Conservation (phyloP, 1,284 basidiomycete genomes). For the Cutaneotrichosporon curvatum region DNA sequence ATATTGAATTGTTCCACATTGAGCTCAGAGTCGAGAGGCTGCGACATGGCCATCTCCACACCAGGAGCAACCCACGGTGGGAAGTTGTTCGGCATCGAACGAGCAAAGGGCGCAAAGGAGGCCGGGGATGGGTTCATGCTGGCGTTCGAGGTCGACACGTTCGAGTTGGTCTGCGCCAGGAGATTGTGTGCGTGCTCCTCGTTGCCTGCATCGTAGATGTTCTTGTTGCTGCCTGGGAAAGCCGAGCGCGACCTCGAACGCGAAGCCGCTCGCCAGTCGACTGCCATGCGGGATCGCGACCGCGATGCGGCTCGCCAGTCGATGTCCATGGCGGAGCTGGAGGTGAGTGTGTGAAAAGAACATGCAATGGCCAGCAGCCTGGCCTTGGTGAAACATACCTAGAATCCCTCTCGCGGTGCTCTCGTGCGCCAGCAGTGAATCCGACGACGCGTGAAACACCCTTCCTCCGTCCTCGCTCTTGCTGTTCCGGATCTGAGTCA, state of each 20-base stretch:
- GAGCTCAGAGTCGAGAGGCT: constrained; percentile 15
- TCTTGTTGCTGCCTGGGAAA: constrained; percentile 17
- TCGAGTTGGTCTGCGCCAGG: constrained; percentile 52
- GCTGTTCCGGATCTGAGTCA: neutral
- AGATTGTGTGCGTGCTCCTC: constrained; percentile 47
- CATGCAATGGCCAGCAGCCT: neutral
- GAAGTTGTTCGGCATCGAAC: constrained; percentile 21
- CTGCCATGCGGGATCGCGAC: constrained; percentile 79
- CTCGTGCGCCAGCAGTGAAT: constrained; percentile 33
- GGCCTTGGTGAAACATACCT: constrained; percentile 6
- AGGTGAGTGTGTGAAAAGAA: constrained; percentile 7
- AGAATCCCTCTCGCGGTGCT: constrained; percentile 16
- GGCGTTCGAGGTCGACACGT: constrained; percentile 52
- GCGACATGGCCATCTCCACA: constrained; percentile 20
- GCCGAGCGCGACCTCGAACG: constrained; percentile 46
- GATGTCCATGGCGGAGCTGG: constrained; percentile 54
- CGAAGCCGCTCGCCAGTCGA: constrained; percentile 50
- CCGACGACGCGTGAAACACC: constrained; percentile 49
- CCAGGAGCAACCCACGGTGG: constrained; percentile 14
- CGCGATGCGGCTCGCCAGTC: constrained; percentile 91
- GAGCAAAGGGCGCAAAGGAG: constrained; percentile 15
- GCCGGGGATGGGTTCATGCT: constrained; percentile 14
- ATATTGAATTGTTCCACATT: constrained; percentile 20
- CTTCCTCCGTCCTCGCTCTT: constrained; percentile 50
- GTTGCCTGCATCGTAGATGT: constrained; percentile 41